These are phyloP conservation scores for Chlorella sp. DNA, from an alignment of 139 green algal species.

Conservation along the genomic window DNA sequence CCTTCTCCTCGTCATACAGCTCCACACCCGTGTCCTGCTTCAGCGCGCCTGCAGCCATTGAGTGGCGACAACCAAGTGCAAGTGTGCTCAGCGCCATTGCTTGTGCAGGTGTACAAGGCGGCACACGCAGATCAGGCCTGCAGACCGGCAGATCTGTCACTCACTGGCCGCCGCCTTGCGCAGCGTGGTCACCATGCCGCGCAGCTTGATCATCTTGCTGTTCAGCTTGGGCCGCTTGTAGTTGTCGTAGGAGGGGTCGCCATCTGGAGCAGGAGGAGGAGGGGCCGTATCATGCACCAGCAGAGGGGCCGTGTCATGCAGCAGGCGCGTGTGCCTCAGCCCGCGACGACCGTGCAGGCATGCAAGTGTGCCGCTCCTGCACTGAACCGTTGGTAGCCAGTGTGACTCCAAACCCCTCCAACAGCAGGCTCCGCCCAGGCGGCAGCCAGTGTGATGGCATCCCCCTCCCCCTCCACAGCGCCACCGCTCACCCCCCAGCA, in stretches of 20 bases:
- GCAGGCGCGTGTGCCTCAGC: too few species aligned
- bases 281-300: too few species aligned
- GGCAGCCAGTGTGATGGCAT: too few species aligned
- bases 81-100: too few species aligned
- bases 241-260: slow-evolving; percentile 10
- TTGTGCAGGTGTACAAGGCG: not conserved
- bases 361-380: too few species aligned
- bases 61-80: not conserved
- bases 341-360: too few species aligned
- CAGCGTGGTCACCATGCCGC: slow-evolving; percentile 24
- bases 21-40: not conserved
- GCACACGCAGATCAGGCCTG: not conserved
- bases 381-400: too few species aligned
- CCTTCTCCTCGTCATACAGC: not conserved
- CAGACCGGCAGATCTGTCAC: too few species aligned
- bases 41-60: not conserved
- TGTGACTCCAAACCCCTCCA: too few species aligned
- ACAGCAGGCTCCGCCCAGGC: too few species aligned
- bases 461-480: not conserved
- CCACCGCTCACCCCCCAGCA: not conserved
- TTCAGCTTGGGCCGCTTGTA: not conserved
- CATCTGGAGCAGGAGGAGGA: not conserved
- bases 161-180: slow-evolving; percentile 30
- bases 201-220: slow-evolving; percentile 10
- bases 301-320: too few species aligned